Evolutionary conservation across 441 rosid genomes (phyloP), one percentile per base, ranked within the genome.

Genomic region (Capsella rubella): DNA sequence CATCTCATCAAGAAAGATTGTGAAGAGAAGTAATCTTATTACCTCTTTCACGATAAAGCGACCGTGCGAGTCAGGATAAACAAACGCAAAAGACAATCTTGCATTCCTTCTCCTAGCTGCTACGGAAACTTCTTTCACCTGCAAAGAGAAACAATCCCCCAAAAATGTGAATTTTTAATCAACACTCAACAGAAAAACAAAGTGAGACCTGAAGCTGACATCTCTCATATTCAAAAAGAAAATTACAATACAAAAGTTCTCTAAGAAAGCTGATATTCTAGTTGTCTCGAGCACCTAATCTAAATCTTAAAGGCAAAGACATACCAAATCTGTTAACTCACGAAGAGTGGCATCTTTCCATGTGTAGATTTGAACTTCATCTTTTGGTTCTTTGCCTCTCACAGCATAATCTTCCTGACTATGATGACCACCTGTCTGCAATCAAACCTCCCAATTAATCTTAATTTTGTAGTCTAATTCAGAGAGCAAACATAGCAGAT

Each of bases 291-390:
- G 59, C 6, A 31, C 4, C 21, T 1, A 55, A 32, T 56, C 42
- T 32, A 56, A 56, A 15, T 9, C 61, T 32, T 9, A 56, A 34
- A 9, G 43, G 43, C 1, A 7, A 46, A 8, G 42, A 69, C 86
- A 65, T 80, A 93, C 99, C 85, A 96, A 85, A 73, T 93, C 99
- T 2, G 97, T 93, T 69, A 93, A 63, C 80, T 96, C 97, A 0
- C 96, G 94, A 46, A 93, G 93, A 43, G 85, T 89, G 47, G 99
- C 99, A 84, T 96, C 98, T 78, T 90, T 96, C 96, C 99, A 96
- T 6, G 98, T 93, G 81, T 93, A 96, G 46, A 96, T 93, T 73
- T 93, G 99, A 82, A 93, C 98, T 87, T 96, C 99, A 74, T 91
- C 94, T 76, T 93, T 93, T 39, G 99, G 99, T 54, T 93, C 99